Percentiles rank a stretch among this genome's conserved stretches.
phyloP scores from a whole-genome alignment of 441 rosid species.

The Iberis amara region DNA sequence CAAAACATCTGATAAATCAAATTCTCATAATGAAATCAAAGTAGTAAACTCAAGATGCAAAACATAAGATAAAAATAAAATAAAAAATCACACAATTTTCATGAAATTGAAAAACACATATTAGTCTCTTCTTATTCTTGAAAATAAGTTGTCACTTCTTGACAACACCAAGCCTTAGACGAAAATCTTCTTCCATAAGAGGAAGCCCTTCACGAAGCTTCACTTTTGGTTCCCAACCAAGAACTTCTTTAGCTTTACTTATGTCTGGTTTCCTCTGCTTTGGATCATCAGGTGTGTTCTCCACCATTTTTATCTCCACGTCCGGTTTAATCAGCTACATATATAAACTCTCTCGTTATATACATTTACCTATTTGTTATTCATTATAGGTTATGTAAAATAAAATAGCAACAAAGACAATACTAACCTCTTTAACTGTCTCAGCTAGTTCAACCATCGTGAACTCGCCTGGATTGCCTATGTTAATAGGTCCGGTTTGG shows the following conservation, averaged over 20 bases:
- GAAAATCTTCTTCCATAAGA: constrained; percentile 89
- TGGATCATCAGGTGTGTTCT: constrained; percentile 96
- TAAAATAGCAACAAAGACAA: not conserved
- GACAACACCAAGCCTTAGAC: constrained; percentile 63
- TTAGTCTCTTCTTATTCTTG: not conserved
- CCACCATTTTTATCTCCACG: constrained; percentile 67
- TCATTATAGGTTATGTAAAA: not conserved
- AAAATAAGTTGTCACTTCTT: constrained; percentile 30
- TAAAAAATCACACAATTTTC: not conserved
- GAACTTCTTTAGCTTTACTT: constrained; percentile 68
- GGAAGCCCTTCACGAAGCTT: constrained; percentile 86
- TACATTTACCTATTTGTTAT: too few relatives aligned
- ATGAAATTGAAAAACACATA: not conserved
- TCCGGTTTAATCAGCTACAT: constrained; percentile 72
- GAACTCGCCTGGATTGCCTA: constrained; percentile 98
- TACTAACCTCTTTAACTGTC: constrained; percentile 79
- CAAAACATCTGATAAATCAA: not conserved
- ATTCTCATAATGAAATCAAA: not conserved
- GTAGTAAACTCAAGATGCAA: constrained; percentile 9
- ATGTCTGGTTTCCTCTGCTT: constrained; percentile 89
- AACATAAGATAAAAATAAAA: not conserved
- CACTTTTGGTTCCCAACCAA: constrained; percentile 91
- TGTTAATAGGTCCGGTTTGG: constrained; percentile 86
- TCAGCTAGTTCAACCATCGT: constrained; percentile 93
- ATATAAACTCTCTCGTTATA: too few relatives aligned